phyloP scores from a whole-genome alignment of 1,284 basidiomycete genomes.

The Thecaphora frezii region DNA sequence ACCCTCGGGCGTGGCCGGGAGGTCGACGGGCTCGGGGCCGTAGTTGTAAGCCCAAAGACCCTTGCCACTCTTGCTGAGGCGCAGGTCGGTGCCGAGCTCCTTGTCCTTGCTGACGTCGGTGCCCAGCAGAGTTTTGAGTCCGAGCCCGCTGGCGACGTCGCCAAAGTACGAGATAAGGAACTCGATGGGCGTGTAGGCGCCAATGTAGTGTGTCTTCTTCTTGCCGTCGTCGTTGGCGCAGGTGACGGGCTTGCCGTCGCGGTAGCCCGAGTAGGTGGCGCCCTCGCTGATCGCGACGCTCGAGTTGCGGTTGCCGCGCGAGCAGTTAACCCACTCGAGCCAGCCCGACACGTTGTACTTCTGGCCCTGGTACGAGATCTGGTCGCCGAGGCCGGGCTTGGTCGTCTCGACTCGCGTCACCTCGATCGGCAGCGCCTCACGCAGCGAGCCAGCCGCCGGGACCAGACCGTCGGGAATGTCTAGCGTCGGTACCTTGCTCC shows the following conservation, averaged over 20 bases:
- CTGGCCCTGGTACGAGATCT: constrained; percentile 22
- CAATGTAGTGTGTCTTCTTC: constrained; percentile 33
- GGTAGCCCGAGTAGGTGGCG: constrained; percentile 27
- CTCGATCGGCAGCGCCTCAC: constrained; percentile 31
- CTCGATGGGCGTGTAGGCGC: constrained; percentile 28
- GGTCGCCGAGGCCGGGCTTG: constrained; percentile 25
- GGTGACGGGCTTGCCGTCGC: constrained; percentile 25
- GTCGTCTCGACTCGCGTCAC: constrained; percentile 33
- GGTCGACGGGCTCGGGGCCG: constrained; percentile 19
- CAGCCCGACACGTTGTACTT: constrained; percentile 32
- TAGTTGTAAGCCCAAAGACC: constrained; percentile 43
- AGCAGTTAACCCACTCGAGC: constrained; percentile 43
- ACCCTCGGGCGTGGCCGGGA: constrained; percentile 19
- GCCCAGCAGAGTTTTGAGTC: constrained; percentile 23
- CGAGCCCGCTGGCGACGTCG: constrained; percentile 12
- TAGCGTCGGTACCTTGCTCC: constrained; percentile 31
- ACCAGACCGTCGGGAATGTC: constrained; percentile 34
- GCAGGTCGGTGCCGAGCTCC: constrained; percentile 28
- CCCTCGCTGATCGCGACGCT: constrained; percentile 13
- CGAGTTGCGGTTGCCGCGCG: constrained; percentile 22
- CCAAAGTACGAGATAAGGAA: constrained; percentile 29
- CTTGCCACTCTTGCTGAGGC: constrained; percentile 28
- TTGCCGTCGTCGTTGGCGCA: constrained; percentile 27
- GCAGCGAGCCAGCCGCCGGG: constrained; percentile 22
- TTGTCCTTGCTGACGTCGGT: constrained; percentile 6